A percentile compares a stretch with the other conserved stretches of the same genome.
Evolutionary conservation across 1,139 yeast species (phyloP).

Genomic region (Suhomyces bribrorum): DNA sequence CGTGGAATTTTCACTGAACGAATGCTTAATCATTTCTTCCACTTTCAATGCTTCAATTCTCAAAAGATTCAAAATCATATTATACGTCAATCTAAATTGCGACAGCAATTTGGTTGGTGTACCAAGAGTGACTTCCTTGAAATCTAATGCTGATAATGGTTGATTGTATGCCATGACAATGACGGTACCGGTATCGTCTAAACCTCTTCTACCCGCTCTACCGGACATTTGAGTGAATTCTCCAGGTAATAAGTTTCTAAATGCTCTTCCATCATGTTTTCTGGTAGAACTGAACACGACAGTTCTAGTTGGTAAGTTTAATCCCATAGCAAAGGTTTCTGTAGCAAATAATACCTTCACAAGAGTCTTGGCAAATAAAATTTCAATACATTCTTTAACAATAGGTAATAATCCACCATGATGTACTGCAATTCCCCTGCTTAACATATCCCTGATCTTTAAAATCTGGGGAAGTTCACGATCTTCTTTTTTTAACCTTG

Average conservation of each 20-base stretch:
- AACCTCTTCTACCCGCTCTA: conserved; percentile 96
- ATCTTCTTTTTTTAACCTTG: conserved; percentile 87
- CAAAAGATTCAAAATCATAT: conserved; percentile 88
- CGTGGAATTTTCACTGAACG: conserved; percentile 88
- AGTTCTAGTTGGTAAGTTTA: conserved; percentile 94
- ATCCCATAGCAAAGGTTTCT: conserved; percentile 98
- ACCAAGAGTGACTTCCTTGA: conserved; percentile 83
- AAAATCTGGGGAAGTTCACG: conserved; percentile 89
- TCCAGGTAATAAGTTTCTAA: conserved; percentile 85
- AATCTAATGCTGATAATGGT: conserved; percentile 59
- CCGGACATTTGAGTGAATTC: conserved; percentile 99
- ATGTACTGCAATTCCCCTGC: conserved; percentile 94
- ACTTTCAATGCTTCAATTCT: conserved; percentile 93
- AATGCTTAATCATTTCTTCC: conserved; percentile 95
- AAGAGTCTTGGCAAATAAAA: conserved; percentile 79
- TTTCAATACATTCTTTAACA: conserved; percentile 93
- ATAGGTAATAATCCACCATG: conserved; percentile 97
- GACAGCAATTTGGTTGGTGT: conserved; percentile 86
- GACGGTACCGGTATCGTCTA: conserved; percentile 94
- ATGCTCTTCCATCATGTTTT: conserved; percentile 86
- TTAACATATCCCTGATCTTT: conserved; percentile 75
- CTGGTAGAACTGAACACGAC: conserved; percentile 84
- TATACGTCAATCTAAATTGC: conserved; percentile 91
- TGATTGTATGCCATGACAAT: conserved; percentile 84
- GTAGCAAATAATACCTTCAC: conserved; percentile 94